These are phyloP conservation scores for Obelidium mucronatum DNA, from an alignment of 192 early-diverging fungal species.

Conservation along the genomic window DNA sequence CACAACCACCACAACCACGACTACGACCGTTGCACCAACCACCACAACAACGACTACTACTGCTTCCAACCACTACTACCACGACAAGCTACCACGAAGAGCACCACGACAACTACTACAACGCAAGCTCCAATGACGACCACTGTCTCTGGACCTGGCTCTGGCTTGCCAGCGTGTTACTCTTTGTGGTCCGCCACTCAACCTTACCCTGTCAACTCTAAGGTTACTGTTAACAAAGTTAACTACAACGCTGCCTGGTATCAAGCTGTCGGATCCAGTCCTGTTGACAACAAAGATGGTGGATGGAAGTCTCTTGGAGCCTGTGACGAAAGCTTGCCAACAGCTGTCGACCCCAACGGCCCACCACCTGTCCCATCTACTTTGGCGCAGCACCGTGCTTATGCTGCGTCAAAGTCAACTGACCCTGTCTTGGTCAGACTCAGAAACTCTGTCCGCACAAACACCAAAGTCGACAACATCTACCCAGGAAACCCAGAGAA, in stretches of 20 bases:
- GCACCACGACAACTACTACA: no score
- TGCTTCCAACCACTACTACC: no score
- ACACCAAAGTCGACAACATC: no score
- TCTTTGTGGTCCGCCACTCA: background rate
- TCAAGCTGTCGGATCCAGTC: background rate
- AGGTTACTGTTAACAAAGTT: background rate
- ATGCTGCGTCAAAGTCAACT: background rate
- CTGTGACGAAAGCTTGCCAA: background rate
- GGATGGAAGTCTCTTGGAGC: background rate
- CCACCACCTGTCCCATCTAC: background rate
- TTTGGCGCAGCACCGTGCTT: background rate
- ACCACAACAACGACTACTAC: background rate
- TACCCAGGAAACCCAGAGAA: background rate
- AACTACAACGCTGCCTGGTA: slow-evolving; percentile 4
- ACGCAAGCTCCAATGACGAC: background rate
- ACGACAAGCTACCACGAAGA: no score
- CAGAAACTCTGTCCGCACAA: no score
- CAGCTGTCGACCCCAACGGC: background rate
- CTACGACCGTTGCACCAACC: background rate
- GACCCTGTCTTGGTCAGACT: background rate
- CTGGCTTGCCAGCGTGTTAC: background rate
- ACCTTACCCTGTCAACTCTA: background rate
- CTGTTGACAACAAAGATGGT: background rate
- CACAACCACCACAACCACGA: no score
- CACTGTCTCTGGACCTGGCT: background rate